Conservation (phyloP, 2,329 filamentous ascomycete species). For the Geosmithia putterillii region DNA sequence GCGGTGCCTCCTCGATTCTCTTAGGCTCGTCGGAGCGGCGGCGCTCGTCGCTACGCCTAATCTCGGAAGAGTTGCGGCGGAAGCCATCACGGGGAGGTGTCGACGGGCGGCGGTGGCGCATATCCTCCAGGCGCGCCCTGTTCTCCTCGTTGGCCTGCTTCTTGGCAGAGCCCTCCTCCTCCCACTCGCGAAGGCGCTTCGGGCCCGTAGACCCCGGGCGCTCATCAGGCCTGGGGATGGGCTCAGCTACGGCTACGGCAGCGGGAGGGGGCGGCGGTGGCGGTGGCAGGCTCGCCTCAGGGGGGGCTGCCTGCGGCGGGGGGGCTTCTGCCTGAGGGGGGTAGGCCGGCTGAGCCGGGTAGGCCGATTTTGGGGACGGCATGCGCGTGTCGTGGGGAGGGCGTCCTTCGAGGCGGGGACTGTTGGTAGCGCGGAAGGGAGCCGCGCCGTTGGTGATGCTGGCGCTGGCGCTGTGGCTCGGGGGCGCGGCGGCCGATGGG, state of each 20-base stretch:
- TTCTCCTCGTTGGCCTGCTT: constrained; percentile 84
- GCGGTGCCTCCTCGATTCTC: constrained; percentile 50
- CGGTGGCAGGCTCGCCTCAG: constrained; percentile 33
- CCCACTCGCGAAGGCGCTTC: constrained; percentile 89
- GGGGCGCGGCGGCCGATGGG: constrained; percentile 24
- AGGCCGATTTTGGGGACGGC: constrained; percentile 82
- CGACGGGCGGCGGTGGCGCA: constrained; percentile 65
- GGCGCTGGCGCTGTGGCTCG: constrained; percentile 19
- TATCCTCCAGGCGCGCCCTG: constrained; percentile 74
- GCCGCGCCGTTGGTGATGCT: constrained; percentile 36
- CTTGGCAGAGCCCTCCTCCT: constrained; percentile 67
- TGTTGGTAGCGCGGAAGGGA: constrained; percentile 59
- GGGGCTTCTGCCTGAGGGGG: constrained; percentile 56
- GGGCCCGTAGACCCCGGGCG: constrained; percentile 68
- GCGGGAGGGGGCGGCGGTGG: constrained; percentile 41
- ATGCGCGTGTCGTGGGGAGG: constrained; percentile 74
- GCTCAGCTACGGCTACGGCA: constrained; percentile 50
- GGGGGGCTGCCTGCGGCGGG: constrained; percentile 44
- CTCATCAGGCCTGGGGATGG: constrained; percentile 44
- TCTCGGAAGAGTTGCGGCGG: constrained; percentile 68
- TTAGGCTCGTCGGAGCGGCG: constrained; percentile 47
- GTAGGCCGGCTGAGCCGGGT: constrained; percentile 59
- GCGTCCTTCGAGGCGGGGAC: constrained; percentile 73
- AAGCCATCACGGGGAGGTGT: constrained; percentile 57
- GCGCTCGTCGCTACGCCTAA: constrained; percentile 51